Conservation (phyloP, 768 basidiomycete genomes). For the Mycena epipterygia region DNA sequence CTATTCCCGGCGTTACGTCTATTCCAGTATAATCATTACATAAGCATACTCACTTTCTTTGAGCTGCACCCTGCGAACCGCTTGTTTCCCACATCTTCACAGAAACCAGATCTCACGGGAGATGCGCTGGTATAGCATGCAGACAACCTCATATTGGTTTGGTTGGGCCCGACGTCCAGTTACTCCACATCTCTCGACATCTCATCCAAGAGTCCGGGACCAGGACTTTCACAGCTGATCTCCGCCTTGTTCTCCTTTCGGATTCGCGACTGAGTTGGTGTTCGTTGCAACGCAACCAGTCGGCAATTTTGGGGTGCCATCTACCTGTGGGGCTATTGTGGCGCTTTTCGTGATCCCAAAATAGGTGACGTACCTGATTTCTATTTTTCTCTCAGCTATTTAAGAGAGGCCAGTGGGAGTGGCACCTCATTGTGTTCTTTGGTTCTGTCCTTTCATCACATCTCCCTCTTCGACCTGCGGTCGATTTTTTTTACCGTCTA, state of each 20-base stretch:
- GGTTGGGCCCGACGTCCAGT: too few relatives aligned
- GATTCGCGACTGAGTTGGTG: not conserved
- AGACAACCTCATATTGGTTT: too few relatives aligned
- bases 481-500: conserved; percentile 27
- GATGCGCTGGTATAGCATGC: too few relatives aligned
- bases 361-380: conserved; percentile 1
- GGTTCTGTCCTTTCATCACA: conserved; percentile 32
- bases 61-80: too few relatives aligned
- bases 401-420: not conserved
- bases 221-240: too few relatives aligned
- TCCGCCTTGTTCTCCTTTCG: conserved; percentile 1
- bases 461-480: conserved; percentile 30
- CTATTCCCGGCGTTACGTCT: too few relatives aligned
- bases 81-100: too few relatives aligned
- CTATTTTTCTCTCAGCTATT: not conserved
- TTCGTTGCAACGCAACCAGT: conserved; percentile 12
- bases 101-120: too few relatives aligned
- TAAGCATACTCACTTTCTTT: too few relatives aligned
- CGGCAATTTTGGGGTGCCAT: conserved; percentile 13
- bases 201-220: too few relatives aligned
- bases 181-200: too few relatives aligned
- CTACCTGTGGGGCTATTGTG: not conserved
- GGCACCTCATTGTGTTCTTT: conserved; percentile 11
- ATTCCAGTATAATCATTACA: too few relatives aligned
- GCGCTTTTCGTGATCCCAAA: not conserved